Conservation (phyloP, 2,329 filamentous ascomycete species). For the Monosporascus ibericus region DNA sequence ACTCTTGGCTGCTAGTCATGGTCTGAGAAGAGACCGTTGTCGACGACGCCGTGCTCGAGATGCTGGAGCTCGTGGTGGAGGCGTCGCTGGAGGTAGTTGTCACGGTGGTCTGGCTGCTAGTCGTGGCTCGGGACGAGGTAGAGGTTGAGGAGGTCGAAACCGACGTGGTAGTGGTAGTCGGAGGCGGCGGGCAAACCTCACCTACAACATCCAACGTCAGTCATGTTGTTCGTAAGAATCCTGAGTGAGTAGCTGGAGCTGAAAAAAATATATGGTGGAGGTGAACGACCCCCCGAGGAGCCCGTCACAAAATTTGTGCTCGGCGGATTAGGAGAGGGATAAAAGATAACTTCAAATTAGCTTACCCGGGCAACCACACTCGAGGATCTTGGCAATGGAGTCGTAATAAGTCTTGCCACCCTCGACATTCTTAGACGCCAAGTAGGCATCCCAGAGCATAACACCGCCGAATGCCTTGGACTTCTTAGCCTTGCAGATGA, state of each 20-base stretch:
- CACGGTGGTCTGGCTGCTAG: not conserved
- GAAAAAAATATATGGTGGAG: no score
- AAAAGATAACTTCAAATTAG: no score
- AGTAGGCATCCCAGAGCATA: constrained; percentile 39
- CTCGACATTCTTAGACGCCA: constrained; percentile 26
- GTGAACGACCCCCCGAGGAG: no score
- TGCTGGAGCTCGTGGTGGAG: not conserved
- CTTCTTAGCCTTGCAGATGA: constrained; percentile 33
- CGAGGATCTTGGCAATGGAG: constrained; percentile 30
- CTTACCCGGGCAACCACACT: constrained; percentile 21
- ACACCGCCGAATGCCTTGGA: constrained; percentile 36
- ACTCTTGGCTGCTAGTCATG: not conserved
- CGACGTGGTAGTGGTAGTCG: not conserved
- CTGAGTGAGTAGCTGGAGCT: no score
- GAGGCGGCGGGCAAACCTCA: constrained; percentile 10
- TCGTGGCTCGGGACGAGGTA: not conserved
- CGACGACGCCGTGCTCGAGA: no score
- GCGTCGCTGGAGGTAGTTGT: not conserved
- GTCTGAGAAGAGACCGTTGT: no score
- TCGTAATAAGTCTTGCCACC: constrained; percentile 31
- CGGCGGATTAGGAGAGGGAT: no score
- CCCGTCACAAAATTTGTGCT: no score
- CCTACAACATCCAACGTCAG: constrained; percentile 4
- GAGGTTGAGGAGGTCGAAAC: not conserved
- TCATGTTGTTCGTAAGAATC: no score